A percentile compares a stretch with the other conserved stretches of the same genome.
Conservation (phyloP, 495 filamentous ascomycete species). For the Daldinia vernicosa region DNA sequence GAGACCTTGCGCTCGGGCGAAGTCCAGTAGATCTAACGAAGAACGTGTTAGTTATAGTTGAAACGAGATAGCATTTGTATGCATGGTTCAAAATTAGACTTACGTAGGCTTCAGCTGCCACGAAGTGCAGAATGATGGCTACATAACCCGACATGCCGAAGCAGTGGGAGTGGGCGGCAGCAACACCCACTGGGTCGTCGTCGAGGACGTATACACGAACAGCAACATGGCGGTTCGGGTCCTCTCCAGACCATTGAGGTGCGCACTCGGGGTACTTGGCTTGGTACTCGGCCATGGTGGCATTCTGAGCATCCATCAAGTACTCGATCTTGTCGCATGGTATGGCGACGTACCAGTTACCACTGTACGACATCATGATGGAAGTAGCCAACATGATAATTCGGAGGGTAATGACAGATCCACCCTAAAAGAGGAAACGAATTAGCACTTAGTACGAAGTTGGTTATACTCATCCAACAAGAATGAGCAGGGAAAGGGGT, state of each 20-base stretch:
- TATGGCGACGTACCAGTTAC: constrained; percentile 48
- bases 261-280: constrained; percentile 54
- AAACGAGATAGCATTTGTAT: neutral
- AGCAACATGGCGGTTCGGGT: constrained; percentile 37
- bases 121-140: constrained; percentile 53
- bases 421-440: constrained; percentile 39
- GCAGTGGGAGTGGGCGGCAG: constrained; percentile 47
- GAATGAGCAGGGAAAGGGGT: neutral
- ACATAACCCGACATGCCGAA: constrained; percentile 60
- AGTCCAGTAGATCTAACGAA: constrained; percentile 55
- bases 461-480: neutral
- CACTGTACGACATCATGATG: constrained; percentile 43
- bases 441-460: neutral
- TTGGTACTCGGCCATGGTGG: constrained; percentile 48
- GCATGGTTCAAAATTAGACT: constrained; percentile 12
- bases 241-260: constrained; percentile 38
- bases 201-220: constrained; percentile 46
- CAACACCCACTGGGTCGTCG: constrained; percentile 45
- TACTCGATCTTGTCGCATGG: constrained; percentile 56
- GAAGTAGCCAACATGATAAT: constrained; percentile 53
- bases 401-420: constrained; percentile 59
- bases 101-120: constrained; percentile 61
- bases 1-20: constrained; percentile 51
- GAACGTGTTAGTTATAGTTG: constrained; percentile 6
- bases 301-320: constrained; percentile 39